A percentile compares a stretch with the other conserved stretches of the same genome.
Conservation (phyloP, 306 rosid species). For the Quercus variabilis region DNA sequence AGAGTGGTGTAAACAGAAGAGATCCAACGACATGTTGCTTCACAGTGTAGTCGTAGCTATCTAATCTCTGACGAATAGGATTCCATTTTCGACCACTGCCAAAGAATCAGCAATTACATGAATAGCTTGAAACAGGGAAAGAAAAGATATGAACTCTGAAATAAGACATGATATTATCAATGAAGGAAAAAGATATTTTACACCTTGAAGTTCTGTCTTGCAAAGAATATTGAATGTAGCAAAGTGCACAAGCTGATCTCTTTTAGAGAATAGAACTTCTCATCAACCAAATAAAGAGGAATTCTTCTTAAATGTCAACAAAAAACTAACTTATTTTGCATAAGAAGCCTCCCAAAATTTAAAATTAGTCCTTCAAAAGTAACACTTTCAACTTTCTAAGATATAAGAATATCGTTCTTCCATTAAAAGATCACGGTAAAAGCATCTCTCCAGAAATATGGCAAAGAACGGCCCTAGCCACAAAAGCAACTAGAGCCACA, state of each 20-base stretch:
- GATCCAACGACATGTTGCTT: conserved; percentile 95
- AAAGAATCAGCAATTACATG: conserved; percentile 25
- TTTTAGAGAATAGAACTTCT: not conserved
- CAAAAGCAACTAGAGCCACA: not conserved
- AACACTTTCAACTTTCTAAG: not conserved
- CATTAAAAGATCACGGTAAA: not conserved
- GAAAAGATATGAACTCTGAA: not conserved
- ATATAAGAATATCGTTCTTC: not conserved
- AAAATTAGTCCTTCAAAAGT: not conserved
- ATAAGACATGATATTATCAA: not conserved
- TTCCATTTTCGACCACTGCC: conserved; percentile 93
- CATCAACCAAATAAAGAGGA: not conserved
- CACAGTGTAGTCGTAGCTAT: conserved; percentile 89
- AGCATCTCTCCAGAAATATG: no score
- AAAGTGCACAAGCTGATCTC: not conserved
- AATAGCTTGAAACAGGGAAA: conserved; percentile 19
- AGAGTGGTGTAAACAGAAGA: conserved; percentile 73
- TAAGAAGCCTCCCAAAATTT: not conserved
- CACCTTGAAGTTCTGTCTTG: not conserved
- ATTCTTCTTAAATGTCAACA: not conserved
- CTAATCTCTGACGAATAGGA: conserved; percentile 92
- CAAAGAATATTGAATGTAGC: not conserved
- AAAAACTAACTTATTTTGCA: not conserved
- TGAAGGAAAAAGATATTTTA: not conserved
- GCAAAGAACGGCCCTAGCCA: no score